Evolutionary conservation across 345 rosid species (phyloP), one percentile per base, ranked within the genome.

Genomic region (Camelina neglecta): DNA sequence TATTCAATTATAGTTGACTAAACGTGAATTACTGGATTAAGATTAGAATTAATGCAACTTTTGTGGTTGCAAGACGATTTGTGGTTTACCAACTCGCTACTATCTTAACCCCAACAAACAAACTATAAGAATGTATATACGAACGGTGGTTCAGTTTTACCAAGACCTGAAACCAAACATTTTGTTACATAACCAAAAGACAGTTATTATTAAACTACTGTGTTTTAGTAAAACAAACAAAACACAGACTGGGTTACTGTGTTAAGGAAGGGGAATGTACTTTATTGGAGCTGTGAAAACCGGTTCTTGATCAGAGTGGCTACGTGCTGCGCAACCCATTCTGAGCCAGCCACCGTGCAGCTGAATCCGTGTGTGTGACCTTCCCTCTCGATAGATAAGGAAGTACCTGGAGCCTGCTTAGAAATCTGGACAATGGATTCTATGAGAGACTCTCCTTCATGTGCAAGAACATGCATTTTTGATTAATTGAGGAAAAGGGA

Each of bases 321-420:
- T 29, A 86, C 87, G 62, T 90, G 84, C 24, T 70, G 81, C 4
- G 98, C 93, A 71, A 84, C 92, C 95, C 98, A 93, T 0, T 21
- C 44, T 0, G 97, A 90, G 79, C 97, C 97, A 72, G 94, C 90
- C 70, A 87, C 83, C 0, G 90, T 85, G 86, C 91, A 85, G 79
- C 86, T 79, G 87, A 93, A 93, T 16, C 80, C 73, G 69, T 91
- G 96, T 26, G 84, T 84, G 75, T 88, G 93, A 72, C 93, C 96
- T 79, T 91, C 93, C 72, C 90, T 85, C 80, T 91, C 98, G 9
- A 91, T 80, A 57, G 93, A 75, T 41, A 91, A 69, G 44, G 80
- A 15, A 50, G 88, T 81, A 47, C 71, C 82, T 0, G 92, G 89
- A 57, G 83, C 88, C 76, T 80, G 86, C 82, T 81, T 79, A 3